phyloP scores from a whole-genome alignment of 148 eudicot species.

The Beta vulgaris region DNA sequence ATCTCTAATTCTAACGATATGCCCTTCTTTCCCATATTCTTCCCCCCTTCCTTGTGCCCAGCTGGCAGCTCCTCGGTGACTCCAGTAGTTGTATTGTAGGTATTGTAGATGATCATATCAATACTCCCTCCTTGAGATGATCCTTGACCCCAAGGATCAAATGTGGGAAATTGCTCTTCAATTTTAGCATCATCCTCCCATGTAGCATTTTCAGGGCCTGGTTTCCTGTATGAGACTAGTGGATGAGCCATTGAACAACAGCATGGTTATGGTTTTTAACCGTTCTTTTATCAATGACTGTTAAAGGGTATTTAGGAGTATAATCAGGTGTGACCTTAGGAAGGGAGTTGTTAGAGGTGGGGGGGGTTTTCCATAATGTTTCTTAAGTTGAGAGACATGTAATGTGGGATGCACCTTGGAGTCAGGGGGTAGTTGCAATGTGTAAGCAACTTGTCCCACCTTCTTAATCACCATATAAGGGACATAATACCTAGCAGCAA shows the following conservation, averaged over 20 bases:
- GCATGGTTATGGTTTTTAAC: background rate
- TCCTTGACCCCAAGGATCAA: constrained; percentile 4
- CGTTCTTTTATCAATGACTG: background rate
- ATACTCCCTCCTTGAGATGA: background rate
- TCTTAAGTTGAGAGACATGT: background rate
- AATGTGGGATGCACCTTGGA: background rate
- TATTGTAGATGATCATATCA: no score
- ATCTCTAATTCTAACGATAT: no score
- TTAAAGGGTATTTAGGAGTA: background rate
- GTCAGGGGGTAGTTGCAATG: background rate
- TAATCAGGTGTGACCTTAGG: background rate
- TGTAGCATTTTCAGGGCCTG: background rate
- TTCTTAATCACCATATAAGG: background rate
- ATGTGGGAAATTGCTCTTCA: background rate
- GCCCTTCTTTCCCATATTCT: no score
- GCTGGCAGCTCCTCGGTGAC: no score
- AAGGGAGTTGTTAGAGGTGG: background rate
- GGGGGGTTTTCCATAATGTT: background rate
- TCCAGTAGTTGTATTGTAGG: no score
- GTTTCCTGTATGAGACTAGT: no score
- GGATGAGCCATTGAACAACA: background rate
- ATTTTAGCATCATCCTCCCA: background rate
- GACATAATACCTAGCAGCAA: background rate
- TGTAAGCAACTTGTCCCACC: background rate
- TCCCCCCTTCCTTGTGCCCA: no score